Percentiles rank a stretch among this genome's conserved stretches.
Conservation (phyloP, 1,139 yeast genomes). For the Taphrina communis region DNA sequence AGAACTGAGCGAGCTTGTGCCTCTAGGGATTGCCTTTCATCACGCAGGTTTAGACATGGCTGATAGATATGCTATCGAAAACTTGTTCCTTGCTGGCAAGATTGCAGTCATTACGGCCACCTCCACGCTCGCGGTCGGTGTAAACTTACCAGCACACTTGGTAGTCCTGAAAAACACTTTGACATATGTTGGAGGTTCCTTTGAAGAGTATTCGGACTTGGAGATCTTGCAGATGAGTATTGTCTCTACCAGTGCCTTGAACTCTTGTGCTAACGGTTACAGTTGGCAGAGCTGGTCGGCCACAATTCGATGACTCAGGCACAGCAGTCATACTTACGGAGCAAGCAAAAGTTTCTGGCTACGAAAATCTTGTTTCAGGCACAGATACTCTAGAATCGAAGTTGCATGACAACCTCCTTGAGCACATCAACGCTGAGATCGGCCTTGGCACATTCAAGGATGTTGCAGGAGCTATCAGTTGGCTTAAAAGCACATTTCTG, state of each 20-base stretch:
- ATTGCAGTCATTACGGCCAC: slow-evolving; percentile 61
- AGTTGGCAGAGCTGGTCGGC: slow-evolving; percentile 51
- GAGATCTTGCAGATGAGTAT: slow-evolving; percentile 64
- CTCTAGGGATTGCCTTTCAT: slow-evolving; percentile 60
- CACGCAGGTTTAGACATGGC: slow-evolving; percentile 62
- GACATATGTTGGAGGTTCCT: slow-evolving; percentile 57
- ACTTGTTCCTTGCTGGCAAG: slow-evolving; percentile 56
- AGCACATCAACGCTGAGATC: slow-evolving; percentile 59
- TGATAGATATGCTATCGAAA: slow-evolving; percentile 59
- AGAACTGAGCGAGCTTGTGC: slow-evolving; percentile 50
- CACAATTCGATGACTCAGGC: slow-evolving; percentile 62
- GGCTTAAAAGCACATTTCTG: slow-evolving; percentile 62
- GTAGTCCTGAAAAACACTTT: slow-evolving; percentile 66
- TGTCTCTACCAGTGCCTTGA: too few relatives aligned
- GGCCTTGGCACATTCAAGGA: slow-evolving; percentile 56
- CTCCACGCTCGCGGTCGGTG: slow-evolving; percentile 66
- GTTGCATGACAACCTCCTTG: slow-evolving; percentile 56
- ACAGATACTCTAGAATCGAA: slow-evolving; percentile 60
- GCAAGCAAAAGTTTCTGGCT: slow-evolving; percentile 51
- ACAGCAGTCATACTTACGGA: slow-evolving; percentile 60
- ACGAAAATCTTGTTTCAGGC: slow-evolving; percentile 57
- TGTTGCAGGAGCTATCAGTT: slow-evolving; percentile 55
- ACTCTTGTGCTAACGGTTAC: not conserved
- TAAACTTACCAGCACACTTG: slow-evolving; percentile 64
- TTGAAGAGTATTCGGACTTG: slow-evolving; percentile 62